A percentile compares a stretch with the other conserved stretches of the same genome.
These are phyloP conservation scores for Entomortierella beljakovae DNA, from an alignment of 192 early-diverging fungal genomes.

Conservation along the genomic window DNA sequence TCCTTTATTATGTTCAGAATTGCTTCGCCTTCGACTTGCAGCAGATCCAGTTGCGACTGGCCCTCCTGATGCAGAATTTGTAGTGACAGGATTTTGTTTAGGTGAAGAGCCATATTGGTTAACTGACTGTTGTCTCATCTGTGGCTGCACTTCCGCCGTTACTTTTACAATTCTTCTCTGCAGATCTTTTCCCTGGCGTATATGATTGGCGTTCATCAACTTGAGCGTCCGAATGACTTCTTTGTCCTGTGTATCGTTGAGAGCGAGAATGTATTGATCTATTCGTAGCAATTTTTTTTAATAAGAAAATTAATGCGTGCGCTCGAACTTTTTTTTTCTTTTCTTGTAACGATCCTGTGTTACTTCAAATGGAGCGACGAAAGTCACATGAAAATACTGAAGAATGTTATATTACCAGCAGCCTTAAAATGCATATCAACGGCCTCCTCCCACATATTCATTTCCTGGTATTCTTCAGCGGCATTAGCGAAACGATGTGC, in stretches of 20 bases:
- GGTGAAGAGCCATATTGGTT: neutral
- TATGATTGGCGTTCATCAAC: slow-evolving; percentile 75
- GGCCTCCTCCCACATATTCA: slow-evolving; percentile 68
- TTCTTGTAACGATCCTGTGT: no score
- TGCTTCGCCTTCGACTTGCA: slow-evolving; percentile 5
- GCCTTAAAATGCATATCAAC: slow-evolving; percentile 74
- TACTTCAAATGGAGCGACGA: no score
- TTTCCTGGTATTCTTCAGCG: slow-evolving; percentile 72
- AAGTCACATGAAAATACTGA: neutral
- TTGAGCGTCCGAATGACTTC: slow-evolving; percentile 74
- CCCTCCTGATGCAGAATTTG: neutral
- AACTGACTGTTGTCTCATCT: slow-evolving; percentile 3
- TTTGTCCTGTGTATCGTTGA: slow-evolving; percentile 33
- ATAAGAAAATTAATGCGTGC: no score
- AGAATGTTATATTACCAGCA: slow-evolving; percentile 60
- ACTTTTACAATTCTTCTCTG: slow-evolving; percentile 60
- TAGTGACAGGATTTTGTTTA: neutral
- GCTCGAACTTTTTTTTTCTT: no score
- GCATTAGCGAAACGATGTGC: slow-evolving; percentile 73
- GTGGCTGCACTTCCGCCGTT: slow-evolving; percentile 15
- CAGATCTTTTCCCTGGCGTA: slow-evolving; percentile 72
- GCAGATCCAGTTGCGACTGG: neutral
- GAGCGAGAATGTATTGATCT: slow-evolving; percentile 49
- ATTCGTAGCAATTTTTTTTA: neutral
- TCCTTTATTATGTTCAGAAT: slow-evolving; percentile 15